Conservation (phyloP, 345 rosid species). For the Corymbia maculata region DNA sequence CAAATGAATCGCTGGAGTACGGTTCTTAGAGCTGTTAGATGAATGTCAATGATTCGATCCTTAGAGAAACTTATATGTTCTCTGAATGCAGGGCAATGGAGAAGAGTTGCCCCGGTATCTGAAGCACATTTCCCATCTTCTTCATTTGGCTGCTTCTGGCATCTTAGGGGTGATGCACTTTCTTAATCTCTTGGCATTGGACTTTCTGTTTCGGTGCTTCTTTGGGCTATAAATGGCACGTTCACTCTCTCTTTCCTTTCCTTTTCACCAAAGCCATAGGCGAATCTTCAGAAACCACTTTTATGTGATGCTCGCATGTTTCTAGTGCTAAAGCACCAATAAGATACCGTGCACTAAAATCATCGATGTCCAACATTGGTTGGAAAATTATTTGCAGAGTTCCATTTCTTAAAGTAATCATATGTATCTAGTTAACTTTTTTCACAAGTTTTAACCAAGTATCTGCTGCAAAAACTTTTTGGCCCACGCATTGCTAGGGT, state of each 20-base stretch:
- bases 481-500: constrained; percentile 39
- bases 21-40: not conserved
- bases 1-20: not conserved
- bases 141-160: not conserved
- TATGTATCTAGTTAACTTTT: not conserved
- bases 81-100: not conserved
- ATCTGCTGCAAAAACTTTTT: constrained; percentile 56
- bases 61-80: not conserved
- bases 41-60: not conserved
- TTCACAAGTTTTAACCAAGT: constrained; percentile 64
- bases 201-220: not conserved
- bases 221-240: not conserved
- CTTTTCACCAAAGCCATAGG: not conserved
- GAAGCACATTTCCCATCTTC: not conserved
- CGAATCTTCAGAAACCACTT: not conserved
- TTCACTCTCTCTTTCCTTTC: not conserved
- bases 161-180: not conserved
- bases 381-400: not conserved
- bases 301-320: not conserved
- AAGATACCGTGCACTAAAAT: not conserved
- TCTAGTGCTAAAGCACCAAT: not conserved
- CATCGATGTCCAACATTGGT: not conserved
- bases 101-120: not conserved
- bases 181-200: not conserved
- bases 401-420: not conserved